These are phyloP conservation scores for Dryas octopetala DNA, from an alignment of 306 rosid genomes.

Conservation along the genomic window DNA sequence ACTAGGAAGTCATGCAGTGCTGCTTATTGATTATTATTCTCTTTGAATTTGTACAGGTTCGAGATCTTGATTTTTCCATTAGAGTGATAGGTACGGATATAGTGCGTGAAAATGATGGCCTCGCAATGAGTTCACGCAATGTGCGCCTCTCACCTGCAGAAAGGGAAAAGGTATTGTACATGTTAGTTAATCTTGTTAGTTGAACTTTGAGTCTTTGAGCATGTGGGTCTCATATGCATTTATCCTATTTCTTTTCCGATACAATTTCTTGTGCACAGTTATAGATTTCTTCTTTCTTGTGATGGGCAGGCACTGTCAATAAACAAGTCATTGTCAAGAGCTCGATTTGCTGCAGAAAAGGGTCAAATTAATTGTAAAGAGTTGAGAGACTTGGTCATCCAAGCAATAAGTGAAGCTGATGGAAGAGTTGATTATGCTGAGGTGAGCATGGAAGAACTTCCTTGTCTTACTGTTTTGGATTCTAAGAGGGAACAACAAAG, in stretches of 20 bases:
- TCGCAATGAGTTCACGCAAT: conserved; percentile 95
- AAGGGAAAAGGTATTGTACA: conserved; percentile 57
- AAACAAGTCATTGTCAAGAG: conserved; percentile 63
- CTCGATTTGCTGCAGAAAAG: conserved; percentile 58
- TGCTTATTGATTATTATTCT: conserved; percentile 12
- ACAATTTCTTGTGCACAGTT: not conserved
- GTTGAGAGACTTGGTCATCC: conserved; percentile 45
- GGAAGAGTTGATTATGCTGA: conserved; percentile 89
- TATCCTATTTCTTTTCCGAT: not conserved
- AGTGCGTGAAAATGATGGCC: conserved; percentile 69
- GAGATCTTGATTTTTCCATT: conserved; percentile 82
- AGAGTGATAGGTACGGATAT: conserved; percentile 70
- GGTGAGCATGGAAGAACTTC: conserved; percentile 40
- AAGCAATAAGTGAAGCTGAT: conserved; percentile 62
- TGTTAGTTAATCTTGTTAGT: not conserved
- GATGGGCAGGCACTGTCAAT: conserved; percentile 69
- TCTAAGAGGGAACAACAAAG: not conserved
- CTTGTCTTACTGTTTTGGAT: not conserved
- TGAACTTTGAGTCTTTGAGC: not conserved
- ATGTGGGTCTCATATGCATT: no score
- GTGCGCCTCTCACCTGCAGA: conserved; percentile 75
- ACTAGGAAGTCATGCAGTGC: not conserved
- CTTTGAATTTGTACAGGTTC: conserved; percentile 56
- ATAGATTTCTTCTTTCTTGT: not conserved
- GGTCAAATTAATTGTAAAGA: conserved; percentile 57